A percentile compares a stretch with the other conserved stretches of the same genome.
Evolutionary conservation across 805 yeast species (phyloP).

Genomic region (Myxozyma udenii): DNA sequence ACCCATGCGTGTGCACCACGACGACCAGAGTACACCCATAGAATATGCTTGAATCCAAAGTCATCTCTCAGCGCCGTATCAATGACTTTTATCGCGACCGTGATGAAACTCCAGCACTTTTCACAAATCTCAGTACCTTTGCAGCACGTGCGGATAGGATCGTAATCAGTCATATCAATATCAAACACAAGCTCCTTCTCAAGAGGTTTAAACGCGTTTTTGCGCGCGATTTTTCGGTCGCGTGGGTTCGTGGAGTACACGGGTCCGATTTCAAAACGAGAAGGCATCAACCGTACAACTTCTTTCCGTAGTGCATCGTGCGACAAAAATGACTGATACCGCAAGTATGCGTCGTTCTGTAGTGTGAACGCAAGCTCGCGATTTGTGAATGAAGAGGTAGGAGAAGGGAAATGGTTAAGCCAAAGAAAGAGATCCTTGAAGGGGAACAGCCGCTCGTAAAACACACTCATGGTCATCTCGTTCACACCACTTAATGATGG

Average conservation of each 20-base stretch:
- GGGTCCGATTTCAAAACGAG: conserved; percentile 94
- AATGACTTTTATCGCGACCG: conserved; percentile 74
- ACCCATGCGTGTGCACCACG: conserved; percentile 99
- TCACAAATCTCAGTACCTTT: conserved; percentile 76
- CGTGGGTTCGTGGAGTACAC: conserved; percentile 85
- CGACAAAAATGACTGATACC: conserved; percentile 73
- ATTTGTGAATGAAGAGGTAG: conserved; percentile 73
- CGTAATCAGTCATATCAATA: conserved; percentile 97
- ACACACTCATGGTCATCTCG: conserved; percentile 66
- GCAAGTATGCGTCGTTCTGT: conserved; percentile 80
- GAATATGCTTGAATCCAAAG: conserved; percentile 79
- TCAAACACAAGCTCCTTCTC: conserved; percentile 90
- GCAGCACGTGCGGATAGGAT: conserved; percentile 90
- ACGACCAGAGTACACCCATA: conserved; percentile 98
- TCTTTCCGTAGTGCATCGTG: conserved; percentile 74
- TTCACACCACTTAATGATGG: no score
- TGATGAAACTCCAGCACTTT: conserved; percentile 91
- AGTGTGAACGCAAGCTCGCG: conserved; percentile 93
- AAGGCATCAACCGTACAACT: conserved; percentile 71
- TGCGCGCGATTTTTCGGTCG: conserved; percentile 72
- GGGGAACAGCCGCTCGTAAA: conserved; percentile 50
- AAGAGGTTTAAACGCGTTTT: conserved; percentile 72
- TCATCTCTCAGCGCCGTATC: conserved; percentile 73
- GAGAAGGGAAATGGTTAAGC: conserved; percentile 80
- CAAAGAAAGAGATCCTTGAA: conserved; percentile 65